Evolutionary conservation across 768 basidiomycete species (phyloP).

Genomic region (Jaapia argillacea): DNA sequence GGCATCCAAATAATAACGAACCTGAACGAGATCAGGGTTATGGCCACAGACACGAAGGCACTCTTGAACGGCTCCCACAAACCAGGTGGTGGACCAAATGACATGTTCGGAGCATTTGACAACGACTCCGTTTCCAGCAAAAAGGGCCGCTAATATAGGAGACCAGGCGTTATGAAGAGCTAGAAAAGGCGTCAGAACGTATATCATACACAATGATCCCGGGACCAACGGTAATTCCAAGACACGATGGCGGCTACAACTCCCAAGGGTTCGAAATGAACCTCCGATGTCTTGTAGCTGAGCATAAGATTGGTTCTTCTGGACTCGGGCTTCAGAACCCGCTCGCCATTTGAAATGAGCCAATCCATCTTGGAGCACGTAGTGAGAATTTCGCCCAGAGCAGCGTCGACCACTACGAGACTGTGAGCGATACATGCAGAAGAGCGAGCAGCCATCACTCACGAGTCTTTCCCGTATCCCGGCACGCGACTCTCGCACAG

Average conservation of each 20-base stretch:
- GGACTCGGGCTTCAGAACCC: slow-evolving; percentile 60
- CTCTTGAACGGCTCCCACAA: slow-evolving; percentile 65
- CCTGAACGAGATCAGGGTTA: slow-evolving; percentile 82
- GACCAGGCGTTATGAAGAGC: slow-evolving; percentile 93
- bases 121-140: slow-evolving; percentile 83
- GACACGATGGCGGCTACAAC: slow-evolving; percentile 90
- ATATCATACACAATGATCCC: too few species aligned
- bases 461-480: slow-evolving; percentile 96
- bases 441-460: slow-evolving; percentile 21
- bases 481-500: slow-evolving; percentile 79
- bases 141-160: slow-evolving; percentile 84
- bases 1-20: slow-evolving; percentile 14
- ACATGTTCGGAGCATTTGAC: slow-evolving; percentile 92
- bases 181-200: slow-evolving; percentile 3
- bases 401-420: slow-evolving; percentile 80
- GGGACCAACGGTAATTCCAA: slow-evolving; percentile 83
- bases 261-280: slow-evolving; percentile 86
- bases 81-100: slow-evolving; percentile 83
- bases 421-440: slow-evolving; percentile 3
- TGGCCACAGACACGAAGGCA: slow-evolving; percentile 79
- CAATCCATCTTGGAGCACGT: slow-evolving; percentile 93
- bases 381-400: slow-evolving; percentile 90
- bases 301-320: slow-evolving; percentile 60
- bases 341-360: slow-evolving; percentile 80
- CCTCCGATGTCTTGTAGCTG: slow-evolving; percentile 66